Conservation (phyloP, 2,329 filamentous ascomycete genomes). For the Torrubiella hemipterigena region DNA sequence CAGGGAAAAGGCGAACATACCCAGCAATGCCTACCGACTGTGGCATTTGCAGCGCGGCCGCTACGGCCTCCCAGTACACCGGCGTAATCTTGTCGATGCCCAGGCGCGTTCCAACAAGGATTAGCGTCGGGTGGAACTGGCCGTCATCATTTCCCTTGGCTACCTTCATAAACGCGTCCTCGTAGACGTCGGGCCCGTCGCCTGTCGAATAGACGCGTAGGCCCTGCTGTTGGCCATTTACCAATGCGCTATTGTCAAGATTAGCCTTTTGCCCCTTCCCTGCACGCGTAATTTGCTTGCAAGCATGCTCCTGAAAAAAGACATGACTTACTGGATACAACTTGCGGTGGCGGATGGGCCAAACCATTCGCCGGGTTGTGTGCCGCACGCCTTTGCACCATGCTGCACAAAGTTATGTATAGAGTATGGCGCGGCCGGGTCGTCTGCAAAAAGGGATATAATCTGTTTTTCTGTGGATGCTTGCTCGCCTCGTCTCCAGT, state of each 20-base stretch:
- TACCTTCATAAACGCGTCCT: slow-evolving; percentile 72
- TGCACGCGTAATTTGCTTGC: not conserved
- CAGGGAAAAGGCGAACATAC: slow-evolving; percentile 49
- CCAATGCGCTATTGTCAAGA: slow-evolving; percentile 50
- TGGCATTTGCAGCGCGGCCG: slow-evolving; percentile 69
- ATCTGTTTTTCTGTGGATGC: slow-evolving; percentile 54
- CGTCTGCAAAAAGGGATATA: slow-evolving; percentile 76
- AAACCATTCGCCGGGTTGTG: slow-evolving; percentile 97
- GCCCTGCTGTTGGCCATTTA: slow-evolving; percentile 49
- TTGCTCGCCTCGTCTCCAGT: slow-evolving; percentile 59
- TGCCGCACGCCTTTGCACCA: slow-evolving; percentile 77
- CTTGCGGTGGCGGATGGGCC: slow-evolving; percentile 91
- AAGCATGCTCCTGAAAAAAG: too few species aligned
- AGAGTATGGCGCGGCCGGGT: slow-evolving; percentile 76
- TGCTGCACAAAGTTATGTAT: slow-evolving; percentile 90
- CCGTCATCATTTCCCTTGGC: slow-evolving; percentile 58
- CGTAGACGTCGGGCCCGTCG: slow-evolving; percentile 84
- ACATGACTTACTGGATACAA: slow-evolving; percentile 86
- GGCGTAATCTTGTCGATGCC: slow-evolving; percentile 92
- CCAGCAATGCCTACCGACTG: slow-evolving; percentile 96
- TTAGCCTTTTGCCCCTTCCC: slow-evolving; percentile 7
- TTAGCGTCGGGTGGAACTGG: slow-evolving; percentile 69
- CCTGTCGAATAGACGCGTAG: slow-evolving; percentile 81
- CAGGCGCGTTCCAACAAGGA: slow-evolving; percentile 77
- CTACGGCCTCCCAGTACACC: slow-evolving; percentile 91